phyloP scores from a whole-genome alignment of 2,329 filamentous ascomycete genomes.

The Penicillium vulpinum region DNA sequence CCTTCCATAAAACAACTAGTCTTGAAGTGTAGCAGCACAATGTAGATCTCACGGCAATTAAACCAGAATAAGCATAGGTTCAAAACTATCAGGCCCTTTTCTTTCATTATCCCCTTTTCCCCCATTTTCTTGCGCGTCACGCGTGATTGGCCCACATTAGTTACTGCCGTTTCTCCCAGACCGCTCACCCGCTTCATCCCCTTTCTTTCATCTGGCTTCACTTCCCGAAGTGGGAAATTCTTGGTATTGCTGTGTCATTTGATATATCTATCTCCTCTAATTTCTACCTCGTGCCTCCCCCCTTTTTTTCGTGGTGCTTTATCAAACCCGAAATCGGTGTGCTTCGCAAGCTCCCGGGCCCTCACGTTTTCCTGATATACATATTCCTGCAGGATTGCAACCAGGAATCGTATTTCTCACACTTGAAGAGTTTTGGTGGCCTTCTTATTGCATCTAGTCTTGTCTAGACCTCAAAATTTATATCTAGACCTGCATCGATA shows the following conservation, averaged over 20 bases:
- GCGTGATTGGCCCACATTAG: slow-evolving; percentile 23
- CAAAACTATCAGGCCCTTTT: not conserved
- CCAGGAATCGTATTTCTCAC: not conserved
- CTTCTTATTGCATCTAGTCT: not conserved
- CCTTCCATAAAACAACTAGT: not conserved
- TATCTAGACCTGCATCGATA: slow-evolving; percentile 3
- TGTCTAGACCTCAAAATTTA: not conserved
- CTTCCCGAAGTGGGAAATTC: not conserved
- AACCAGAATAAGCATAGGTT: slow-evolving; percentile 6
- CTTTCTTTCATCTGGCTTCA: slow-evolving; percentile 22
- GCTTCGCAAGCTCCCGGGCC: slow-evolving; percentile 18
- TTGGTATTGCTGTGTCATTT: not conserved
- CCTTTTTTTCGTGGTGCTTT: not conserved
- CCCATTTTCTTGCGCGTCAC: slow-evolving; percentile 10
- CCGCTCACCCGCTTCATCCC: slow-evolving; percentile 24
- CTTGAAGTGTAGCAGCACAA: not conserved
- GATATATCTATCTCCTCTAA: not conserved
- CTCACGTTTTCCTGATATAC: slow-evolving; percentile 12
- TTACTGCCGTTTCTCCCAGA: slow-evolving; percentile 22
- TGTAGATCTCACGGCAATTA: slow-evolving; percentile 8
- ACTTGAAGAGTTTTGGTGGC: slow-evolving; percentile 8
- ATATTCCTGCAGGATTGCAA: slow-evolving; percentile 5
- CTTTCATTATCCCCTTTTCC: slow-evolving; percentile 15
- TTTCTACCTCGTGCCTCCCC: not conserved
- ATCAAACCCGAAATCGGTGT: slow-evolving; percentile 6